Percentiles rank a stretch among this genome's conserved stretches.
phyloP scores from a whole-genome alignment of 805 yeast species.

The Torulaspora gathmanii region DNA sequence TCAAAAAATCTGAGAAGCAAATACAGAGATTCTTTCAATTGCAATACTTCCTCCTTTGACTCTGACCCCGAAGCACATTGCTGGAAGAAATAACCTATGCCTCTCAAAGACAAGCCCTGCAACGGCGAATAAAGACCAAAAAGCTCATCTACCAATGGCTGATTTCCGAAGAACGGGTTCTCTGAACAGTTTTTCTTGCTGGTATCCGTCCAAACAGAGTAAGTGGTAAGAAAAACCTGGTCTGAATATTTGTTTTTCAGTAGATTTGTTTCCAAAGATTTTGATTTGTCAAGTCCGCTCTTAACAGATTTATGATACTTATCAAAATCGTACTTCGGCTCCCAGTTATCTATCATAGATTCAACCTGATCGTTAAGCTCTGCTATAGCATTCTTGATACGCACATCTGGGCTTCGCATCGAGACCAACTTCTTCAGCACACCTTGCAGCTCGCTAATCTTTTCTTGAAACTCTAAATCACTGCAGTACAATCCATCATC shows the following conservation, averaged over 20 bases:
- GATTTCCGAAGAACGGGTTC: constrained; percentile 11
- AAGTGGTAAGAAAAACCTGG: constrained; percentile 23
- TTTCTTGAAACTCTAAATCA: constrained; percentile 19
- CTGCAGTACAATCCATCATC: constrained; percentile 21
- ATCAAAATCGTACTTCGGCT: constrained; percentile 20
- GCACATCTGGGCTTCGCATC: constrained; percentile 9
- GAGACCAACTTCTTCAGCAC: constrained; percentile 17
- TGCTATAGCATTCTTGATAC: constrained; percentile 17
- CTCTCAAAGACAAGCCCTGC: constrained; percentile 29
- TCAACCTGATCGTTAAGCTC: constrained; percentile 18
- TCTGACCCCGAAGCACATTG: constrained; percentile 9
- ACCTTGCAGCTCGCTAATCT: constrained; percentile 16
- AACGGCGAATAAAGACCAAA: constrained; percentile 33
- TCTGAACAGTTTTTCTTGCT: constrained; percentile 5
- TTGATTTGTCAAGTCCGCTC: constrained; percentile 5
- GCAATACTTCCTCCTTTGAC: constrained; percentile 13
- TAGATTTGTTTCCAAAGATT: constrained; percentile 29
- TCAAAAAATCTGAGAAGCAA: constrained; percentile 31
- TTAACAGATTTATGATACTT: constrained; percentile 3
- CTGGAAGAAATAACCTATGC: constrained; percentile 29
- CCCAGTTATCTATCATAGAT: constrained; percentile 17
- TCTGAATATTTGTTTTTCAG: constrained; percentile 29
- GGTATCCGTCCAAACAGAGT: constrained; percentile 19
- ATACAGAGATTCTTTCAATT: constrained; percentile 28
- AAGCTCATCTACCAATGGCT: constrained; percentile 30